Evolutionary conservation across 352 stramenopile genomes (phyloP), one percentile per base, ranked within the genome.

Genomic region (Hyaloperonospora brassicae): DNA sequence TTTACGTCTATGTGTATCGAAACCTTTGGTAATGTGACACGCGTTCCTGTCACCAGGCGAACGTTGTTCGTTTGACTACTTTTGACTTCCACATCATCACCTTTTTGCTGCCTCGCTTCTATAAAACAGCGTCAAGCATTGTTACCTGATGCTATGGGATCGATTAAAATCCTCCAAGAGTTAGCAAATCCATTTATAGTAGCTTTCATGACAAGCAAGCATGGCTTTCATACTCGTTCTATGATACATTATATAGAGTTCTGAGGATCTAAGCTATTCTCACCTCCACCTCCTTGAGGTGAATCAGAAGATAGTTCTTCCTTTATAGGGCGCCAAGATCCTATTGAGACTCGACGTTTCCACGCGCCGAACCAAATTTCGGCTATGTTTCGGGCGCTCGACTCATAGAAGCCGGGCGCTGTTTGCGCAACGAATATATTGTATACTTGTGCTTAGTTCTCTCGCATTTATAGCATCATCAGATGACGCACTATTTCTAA

Each of bases 401-500:
- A n/a, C n/a, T n/a, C n/a, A n/a, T n/a, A n/a, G n/a, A n/a, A n/a
- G n/a, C n/a, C n/a, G n/a, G n/a, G n/a, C n/a, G n/a, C n/a, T n/a
- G n/a, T n/a, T n/a, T n/a, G n/a, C n/a, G n/a, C n/a, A n/a, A n/a
- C n/a, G n/a, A n/a, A n/a, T n/a, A n/a, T n/a, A n/a, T n/a, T n/a
- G n/a, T n/a, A n/a, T n/a, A n/a, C n/a, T n/a, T n/a, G n/a, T 40
- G 35, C 2, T 17, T 13, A n/a, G 35, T 40, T 2, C 35, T 40
- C 14, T 22, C 42, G 17, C 10, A 31, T 0, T 13, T 47, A 9
- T 47, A 48, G 47, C 70, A 68, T 17, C 75, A 65, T 41, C 67
- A 58, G 27, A 44, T 58, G 44, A 62, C 62, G 10, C 58, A 48
- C 52, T 64, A 64, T 86, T 86, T 24, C 51, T n/a, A n/a, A n/a